Evolutionary conservation across 129 eudicot genomes (phyloP), one percentile per base, ranked within the genome.

Genomic region (Artemisia annua): DNA sequence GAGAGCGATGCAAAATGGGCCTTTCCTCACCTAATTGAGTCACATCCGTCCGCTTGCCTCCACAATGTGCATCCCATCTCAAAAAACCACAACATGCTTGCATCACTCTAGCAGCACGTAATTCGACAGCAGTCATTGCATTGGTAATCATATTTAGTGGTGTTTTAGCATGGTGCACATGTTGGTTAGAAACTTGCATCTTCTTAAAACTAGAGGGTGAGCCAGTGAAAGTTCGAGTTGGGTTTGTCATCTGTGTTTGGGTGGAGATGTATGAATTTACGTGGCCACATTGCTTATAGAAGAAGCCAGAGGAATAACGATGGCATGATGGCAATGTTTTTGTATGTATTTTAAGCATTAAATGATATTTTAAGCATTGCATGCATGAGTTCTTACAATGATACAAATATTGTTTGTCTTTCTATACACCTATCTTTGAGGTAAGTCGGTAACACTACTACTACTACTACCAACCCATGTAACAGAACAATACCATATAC

Each of bases 21-120:
- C 63, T 70, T 75, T 75, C 74, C 63, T 59, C 51, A 2, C 68
- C 61, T 7, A 28, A 28, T 3, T 22, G 50, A 59, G 58, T 66
- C 15, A 65, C 85, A 71, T 78, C 88, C 13, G 67, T 81, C 53
- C 39, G n/a, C 69, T 78, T 84, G 52, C 70, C 73, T 49, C 55
- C 22, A 28, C 86, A 81, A 26, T 65, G 30, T 72, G 17, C 59
- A 2, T 63, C 68, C 65, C 59, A 70, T 59, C 17, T 76, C 57
- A 77, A 26, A 17, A 67, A 78, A 3, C 69, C 49, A 67, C 77
- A 81, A 16, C 66, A 28, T 0, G 72, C 52, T 44, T 65, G 72
- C 79, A 70, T 85, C 17, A 5, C 73, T 67, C 55, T 74, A 19
- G 52, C 18, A 32, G 51, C 54, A 43, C 53, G 43, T n/a, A 73